These are phyloP conservation scores for Maudiozyma pseudohumilis DNA, from an alignment of 805 yeast species.

Conservation along the genomic window DNA sequence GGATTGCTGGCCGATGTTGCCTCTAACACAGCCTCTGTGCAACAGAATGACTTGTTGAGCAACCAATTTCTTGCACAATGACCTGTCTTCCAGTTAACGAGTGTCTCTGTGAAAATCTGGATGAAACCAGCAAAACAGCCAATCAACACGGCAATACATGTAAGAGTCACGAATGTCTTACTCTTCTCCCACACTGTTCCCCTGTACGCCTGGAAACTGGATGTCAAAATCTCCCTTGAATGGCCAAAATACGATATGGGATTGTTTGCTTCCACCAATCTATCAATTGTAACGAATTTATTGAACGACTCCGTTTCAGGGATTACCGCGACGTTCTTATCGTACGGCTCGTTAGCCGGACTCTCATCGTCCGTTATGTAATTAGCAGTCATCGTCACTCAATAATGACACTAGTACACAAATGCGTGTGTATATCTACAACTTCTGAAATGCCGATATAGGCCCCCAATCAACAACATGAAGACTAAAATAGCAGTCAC, in stretches of 20 bases:
- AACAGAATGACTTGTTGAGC: conserved; percentile 68
- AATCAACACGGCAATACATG: conserved; percentile 62
- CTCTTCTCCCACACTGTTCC: conserved; percentile 21
- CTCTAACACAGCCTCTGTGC: conserved; percentile 26
- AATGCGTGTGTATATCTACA: no score
- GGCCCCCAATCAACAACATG: no score
- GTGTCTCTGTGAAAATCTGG: conserved; percentile 75
- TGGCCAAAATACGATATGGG: conserved; percentile 28
- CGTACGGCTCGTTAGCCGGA: not conserved
- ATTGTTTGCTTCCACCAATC: conserved; percentile 50
- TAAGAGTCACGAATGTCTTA: conserved; percentile 57
- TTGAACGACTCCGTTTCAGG: conserved; percentile 36
- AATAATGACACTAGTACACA: no score
- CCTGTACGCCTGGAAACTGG: conserved; percentile 9
- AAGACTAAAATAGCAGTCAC: no score
- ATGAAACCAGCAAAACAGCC: conserved; percentile 79
- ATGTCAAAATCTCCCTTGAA: conserved; percentile 5
- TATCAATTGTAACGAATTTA: conserved; percentile 57
- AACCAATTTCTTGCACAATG: conserved; percentile 64
- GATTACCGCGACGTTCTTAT: conserved; percentile 3
- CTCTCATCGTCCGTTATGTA: not conserved
- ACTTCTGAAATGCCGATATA: no score
- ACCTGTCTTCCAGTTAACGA: conserved; percentile 73
- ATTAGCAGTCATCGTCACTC: not conserved
- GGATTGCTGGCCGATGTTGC: conserved; percentile 37